These are phyloP conservation scores for Parastagonospora nodorum DNA, from an alignment of 2,329 filamentous ascomycete genomes.

Conservation along the genomic window DNA sequence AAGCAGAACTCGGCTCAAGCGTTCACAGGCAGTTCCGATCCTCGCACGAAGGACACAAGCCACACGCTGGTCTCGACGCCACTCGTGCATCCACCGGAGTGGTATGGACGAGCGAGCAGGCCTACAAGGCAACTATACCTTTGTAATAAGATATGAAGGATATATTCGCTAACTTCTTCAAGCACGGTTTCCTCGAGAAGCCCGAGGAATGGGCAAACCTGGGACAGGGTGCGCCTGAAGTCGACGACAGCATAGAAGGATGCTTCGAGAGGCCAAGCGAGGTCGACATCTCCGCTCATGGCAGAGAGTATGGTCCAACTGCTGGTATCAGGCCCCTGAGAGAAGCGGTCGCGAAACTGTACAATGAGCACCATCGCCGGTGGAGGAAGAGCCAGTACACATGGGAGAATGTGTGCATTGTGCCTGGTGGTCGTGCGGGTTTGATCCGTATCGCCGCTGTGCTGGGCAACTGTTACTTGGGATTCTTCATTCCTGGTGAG, in stretches of 20 bases:
- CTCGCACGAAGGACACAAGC: slow-evolving; percentile 87
- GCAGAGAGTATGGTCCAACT: slow-evolving; percentile 88
- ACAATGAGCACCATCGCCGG: slow-evolving; percentile 90
- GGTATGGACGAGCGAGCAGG: slow-evolving; percentile 89
- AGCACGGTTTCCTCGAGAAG: slow-evolving; percentile 85
- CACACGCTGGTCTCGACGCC: slow-evolving; percentile 88
- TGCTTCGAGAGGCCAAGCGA: slow-evolving; percentile 81
- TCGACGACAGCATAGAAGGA: slow-evolving; percentile 88
- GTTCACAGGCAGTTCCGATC: slow-evolving; percentile 88
- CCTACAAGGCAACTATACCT: slow-evolving; percentile 62
- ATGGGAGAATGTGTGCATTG: slow-evolving; percentile 97
- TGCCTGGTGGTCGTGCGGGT: slow-evolving; percentile 89
- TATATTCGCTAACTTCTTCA: slow-evolving; percentile 41
- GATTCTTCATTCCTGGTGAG: slow-evolving; percentile 78
- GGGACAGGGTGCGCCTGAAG: slow-evolving; percentile 91
- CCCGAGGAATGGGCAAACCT: slow-evolving; percentile 89
- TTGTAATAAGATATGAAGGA: not conserved
- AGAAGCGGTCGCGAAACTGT: slow-evolving; percentile 86
- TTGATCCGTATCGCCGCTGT: slow-evolving; percentile 95
- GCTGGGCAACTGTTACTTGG: slow-evolving; percentile 87
- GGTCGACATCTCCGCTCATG: slow-evolving; percentile 77
- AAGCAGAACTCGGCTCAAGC: slow-evolving; percentile 75
- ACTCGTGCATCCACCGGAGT: slow-evolving; percentile 89
- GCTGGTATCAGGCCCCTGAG: slow-evolving; percentile 90
- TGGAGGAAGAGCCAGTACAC: slow-evolving; percentile 89